Percentiles rank a stretch among this genome's conserved stretches.
Evolutionary conservation across 73 alveolate genomes (phyloP).

Genomic region (Paramecium caudatum): DNA sequence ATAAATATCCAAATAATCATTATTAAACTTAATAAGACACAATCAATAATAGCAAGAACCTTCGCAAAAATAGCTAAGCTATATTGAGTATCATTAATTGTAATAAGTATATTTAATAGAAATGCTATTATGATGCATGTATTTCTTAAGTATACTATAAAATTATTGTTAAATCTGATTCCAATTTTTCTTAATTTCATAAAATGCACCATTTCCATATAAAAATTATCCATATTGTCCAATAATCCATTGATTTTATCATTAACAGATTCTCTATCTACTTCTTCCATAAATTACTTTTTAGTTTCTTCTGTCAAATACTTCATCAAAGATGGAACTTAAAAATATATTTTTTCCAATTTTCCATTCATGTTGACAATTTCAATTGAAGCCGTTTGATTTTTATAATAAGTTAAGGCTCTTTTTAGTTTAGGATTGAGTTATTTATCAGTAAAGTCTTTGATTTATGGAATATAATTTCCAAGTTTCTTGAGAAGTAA

Average conservation of each 20-base stretch:
- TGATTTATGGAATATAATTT: background rate
- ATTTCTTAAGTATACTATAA: slow-evolving; percentile 41
- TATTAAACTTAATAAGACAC: slow-evolving; percentile 11
- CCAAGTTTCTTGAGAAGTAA: slow-evolving; percentile 34
- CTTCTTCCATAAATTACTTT: background rate
- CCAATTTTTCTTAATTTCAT: slow-evolving; percentile 48
- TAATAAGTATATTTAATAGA: background rate
- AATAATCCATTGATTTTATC: slow-evolving; percentile 64
- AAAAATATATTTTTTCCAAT: slow-evolving; percentile 62
- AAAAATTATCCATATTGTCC: slow-evolving; percentile 50
- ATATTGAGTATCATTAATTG: background rate
- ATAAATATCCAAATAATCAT: slow-evolving; percentile 43
- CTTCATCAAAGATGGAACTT: slow-evolving; percentile 28
- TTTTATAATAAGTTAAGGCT: slow-evolving; percentile 40
- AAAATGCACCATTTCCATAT: slow-evolving; percentile 72
- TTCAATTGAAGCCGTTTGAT: slow-evolving; percentile 61
- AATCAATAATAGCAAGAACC: background rate
- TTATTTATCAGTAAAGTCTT: background rate
- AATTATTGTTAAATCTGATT: slow-evolving; percentile 24
- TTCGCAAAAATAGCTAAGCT: background rate
- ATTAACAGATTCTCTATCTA: slow-evolving; percentile 61
- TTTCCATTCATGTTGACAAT: slow-evolving; percentile 66
- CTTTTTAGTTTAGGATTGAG: slow-evolving; percentile 36
- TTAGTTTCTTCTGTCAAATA: slow-evolving; percentile 66
- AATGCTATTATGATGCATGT: slow-evolving; percentile 15